These are phyloP conservation scores for Poronia punctata DNA, from an alignment of 495 filamentous ascomycete genomes.

Conservation along the genomic window DNA sequence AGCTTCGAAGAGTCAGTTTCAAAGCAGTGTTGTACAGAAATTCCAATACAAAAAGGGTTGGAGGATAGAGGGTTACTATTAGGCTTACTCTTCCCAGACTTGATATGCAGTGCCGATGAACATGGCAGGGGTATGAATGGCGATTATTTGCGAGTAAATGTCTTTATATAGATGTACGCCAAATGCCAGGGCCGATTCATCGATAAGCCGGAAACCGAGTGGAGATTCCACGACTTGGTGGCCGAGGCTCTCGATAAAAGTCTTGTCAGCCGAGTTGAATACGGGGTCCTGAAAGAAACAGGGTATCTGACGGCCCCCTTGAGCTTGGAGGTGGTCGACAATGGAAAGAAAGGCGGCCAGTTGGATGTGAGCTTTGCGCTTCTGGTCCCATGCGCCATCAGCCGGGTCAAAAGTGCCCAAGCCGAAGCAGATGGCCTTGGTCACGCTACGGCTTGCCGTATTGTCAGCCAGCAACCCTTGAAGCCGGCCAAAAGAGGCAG, in stretches of 20 bases:
- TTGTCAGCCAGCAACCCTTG: conserved; percentile 11
- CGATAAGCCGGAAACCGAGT: conserved; percentile 47
- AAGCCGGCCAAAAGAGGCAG: conserved; percentile 9
- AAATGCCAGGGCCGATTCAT: conserved; percentile 39
- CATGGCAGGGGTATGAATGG: conserved; percentile 25
- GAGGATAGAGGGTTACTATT: neutral
- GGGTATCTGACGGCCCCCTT: conserved; percentile 20
- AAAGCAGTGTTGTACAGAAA: neutral
- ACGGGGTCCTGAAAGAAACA: conserved; percentile 63
- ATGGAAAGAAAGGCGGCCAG: conserved; percentile 55
- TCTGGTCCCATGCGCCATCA: conserved; percentile 25
- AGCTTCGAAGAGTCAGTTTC: conserved; percentile 9
- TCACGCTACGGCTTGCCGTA: conserved; percentile 8
- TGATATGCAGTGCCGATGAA: conserved; percentile 36
- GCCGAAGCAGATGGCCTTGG: conserved; percentile 38
- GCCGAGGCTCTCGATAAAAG: conserved; percentile 46
- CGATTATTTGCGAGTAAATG: conserved; percentile 32
- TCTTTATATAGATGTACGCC: conserved; percentile 56
- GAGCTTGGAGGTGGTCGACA: conserved; percentile 31
- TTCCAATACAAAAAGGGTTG: neutral
- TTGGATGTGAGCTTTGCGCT: conserved; percentile 42
- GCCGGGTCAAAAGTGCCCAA: conserved; percentile 37
- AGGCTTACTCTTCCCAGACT: conserved; percentile 31
- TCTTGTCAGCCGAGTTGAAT: conserved; percentile 56
- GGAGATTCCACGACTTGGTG: conserved; percentile 53